These are phyloP conservation scores for Saccharomycopsis phalli DNA, from an alignment of 1,139 yeast genomes.

Conservation along the genomic window DNA sequence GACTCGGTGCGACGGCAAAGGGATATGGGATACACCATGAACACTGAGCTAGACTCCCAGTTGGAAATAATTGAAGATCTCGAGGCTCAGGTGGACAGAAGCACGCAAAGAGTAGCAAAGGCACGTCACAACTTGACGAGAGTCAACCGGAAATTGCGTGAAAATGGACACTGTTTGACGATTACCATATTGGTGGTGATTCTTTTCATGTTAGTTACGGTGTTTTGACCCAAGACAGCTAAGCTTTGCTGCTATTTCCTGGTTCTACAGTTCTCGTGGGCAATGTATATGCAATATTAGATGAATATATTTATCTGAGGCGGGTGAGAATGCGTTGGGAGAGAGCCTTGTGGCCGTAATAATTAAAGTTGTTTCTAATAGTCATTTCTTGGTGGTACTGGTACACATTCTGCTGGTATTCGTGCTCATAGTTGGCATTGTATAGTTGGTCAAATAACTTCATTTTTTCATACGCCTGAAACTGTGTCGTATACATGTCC, in stretches of 20 bases:
- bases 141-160: slow-evolving; percentile 50
- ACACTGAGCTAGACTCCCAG: slow-evolving; percentile 62
- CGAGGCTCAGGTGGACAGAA: slow-evolving; percentile 54
- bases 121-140: slow-evolving; percentile 48
- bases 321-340: too few species aligned
- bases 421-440: too few species aligned
- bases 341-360: too few species aligned
- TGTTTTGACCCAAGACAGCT: too few species aligned
- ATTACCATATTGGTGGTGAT: slow-evolving; percentile 56
- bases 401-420: too few species aligned
- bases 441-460: too few species aligned
- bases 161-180: slow-evolving; percentile 66
- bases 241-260: too few species aligned
- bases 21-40: slow-evolving; percentile 53
- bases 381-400: too few species aligned
- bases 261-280: slow-evolving; percentile 24
- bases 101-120: slow-evolving; percentile 40
- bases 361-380: too few species aligned
- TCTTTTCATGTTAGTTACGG: slow-evolving; percentile 47
- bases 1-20: slow-evolving; percentile 57
- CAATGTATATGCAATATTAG: neutral
- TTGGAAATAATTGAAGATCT: slow-evolving; percentile 61
- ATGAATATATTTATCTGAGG: neutral
- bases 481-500: too few species aligned
- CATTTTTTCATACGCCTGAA: too few species aligned